Base-by-base conservation (phyloP, 1,284 basidiomycete genomes). In the Pyrrhoderma lamaoense region DNA sequence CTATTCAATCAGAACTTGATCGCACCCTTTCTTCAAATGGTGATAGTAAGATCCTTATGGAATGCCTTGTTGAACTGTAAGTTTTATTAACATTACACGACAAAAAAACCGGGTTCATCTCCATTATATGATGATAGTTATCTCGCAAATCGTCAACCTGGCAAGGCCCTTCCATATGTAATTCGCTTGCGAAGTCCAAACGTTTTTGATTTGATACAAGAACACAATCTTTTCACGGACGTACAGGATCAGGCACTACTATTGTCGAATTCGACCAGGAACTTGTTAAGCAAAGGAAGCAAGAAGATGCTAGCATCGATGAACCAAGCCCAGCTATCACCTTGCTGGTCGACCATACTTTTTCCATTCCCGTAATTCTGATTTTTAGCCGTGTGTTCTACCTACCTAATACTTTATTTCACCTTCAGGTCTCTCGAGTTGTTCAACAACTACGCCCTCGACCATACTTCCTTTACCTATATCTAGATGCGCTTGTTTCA, bases 161-260 rank as follows among this genome's bases (percentile, higher is more conserved):
- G 90, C 21, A 94, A 95, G 68, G 96, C 95, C 0, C 70, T 99
- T 1, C 88, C 90, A 0, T 98, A 84, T 70, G 91, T 87, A 68
- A 75, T 99, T 8, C 80, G 89, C 2, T 72, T 99, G 11, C 81
- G 93, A 8, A 76, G 87, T 45, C 82, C 92, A 2, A 86, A 92
- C 58, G 94, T 98, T 1, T 97, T 99, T 64, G 88, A 94, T 58
- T 83, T 99, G 49, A 97, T 99, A 57, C 77, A 88, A 40, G 92
- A 97, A 52, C 77, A 98, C 65, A 96, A 96, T 59, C 74, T 99
- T 1, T 98, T 97, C 67, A 92, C 92, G 18, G 92, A 92, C 40
- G 89, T 99, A 1, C 88, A 93, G 63, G 93, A 98, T 62, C 93
- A 96, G 66, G 93, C 90, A 1, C 70, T 96, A 0, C 73, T 92